phyloP scores from a whole-genome alignment of 208 protist genomes.

The Crithidia fasciculata region DNA sequence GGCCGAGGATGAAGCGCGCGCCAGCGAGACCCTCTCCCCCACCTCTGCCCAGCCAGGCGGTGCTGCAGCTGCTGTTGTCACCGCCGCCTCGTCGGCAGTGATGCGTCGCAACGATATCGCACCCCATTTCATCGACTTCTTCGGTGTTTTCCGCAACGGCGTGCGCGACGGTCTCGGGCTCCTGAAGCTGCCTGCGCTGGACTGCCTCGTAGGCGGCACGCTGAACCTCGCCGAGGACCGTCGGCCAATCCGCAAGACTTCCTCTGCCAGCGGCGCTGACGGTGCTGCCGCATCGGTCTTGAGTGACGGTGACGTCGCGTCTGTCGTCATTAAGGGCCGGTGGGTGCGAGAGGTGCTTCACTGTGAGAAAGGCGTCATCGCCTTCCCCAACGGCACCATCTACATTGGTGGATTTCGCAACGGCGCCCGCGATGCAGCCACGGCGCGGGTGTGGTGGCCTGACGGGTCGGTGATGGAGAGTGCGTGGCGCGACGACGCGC shows the following conservation, averaged over 20 bases:
- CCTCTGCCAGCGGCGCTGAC: neutral
- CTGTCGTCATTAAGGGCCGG: constrained; percentile 60
- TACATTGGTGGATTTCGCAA: constrained; percentile 74
- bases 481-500: constrained; percentile 60
- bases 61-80: neutral
- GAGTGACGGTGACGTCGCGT: constrained; percentile 18
- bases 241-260: constrained; percentile 3
- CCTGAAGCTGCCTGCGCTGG: constrained; percentile 55
- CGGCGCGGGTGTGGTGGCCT: constrained; percentile 57
- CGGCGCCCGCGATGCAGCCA: constrained; percentile 39
- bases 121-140: constrained; percentile 59
- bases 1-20: neutral
- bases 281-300: neutral
- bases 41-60: neutral
- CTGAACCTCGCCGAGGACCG: constrained; percentile 18
- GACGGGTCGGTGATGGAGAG: constrained; percentile 82
- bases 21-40: neutral
- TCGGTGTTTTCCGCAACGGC: constrained; percentile 83
- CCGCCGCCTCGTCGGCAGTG: no score
- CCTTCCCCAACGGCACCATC: constrained; percentile 76
- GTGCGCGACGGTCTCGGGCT: constrained; percentile 72
- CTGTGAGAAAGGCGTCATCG: constrained; percentile 62
- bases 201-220: constrained; percentile 24
- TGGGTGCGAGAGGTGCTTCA: constrained; percentile 73
- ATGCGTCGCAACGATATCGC: constrained; percentile 19